Evolutionary conservation across 805 yeast genomes (phyloP).

Genomic region (Wickerhamomyces ciferrii): DNA sequence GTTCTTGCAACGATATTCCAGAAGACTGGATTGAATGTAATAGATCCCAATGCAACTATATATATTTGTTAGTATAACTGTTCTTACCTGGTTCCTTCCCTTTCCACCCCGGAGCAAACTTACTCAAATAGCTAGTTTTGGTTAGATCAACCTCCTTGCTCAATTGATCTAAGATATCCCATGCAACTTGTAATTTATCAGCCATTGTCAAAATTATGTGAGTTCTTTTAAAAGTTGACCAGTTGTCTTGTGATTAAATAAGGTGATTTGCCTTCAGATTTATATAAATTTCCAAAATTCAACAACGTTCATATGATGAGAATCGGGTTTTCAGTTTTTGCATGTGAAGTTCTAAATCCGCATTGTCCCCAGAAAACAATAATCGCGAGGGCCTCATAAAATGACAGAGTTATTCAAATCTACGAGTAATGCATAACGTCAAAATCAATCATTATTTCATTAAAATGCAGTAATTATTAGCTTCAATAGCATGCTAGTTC

Average conservation of each 20-base stretch:
- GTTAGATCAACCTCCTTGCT: conserved; percentile 11
- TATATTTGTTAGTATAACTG: background rate
- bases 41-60: conserved; percentile 50
- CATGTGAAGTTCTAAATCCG: background rate
- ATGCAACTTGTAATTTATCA: background rate
- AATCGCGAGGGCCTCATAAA: background rate
- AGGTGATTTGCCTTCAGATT: background rate
- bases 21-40: conserved; percentile 88
- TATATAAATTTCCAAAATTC: background rate
- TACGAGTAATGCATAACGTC: too few relatives aligned
- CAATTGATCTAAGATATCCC: background rate
- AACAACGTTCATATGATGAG: background rate
- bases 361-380: background rate
- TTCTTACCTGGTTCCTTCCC: background rate
- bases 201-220: background rate
- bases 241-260: background rate
- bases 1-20: conserved; percentile 92
- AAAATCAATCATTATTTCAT: too few relatives aligned
- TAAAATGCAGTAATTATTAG: too few relatives aligned
- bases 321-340: background rate
- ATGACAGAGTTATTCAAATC: background rate
- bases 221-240: too few relatives aligned
- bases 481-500: too few relatives aligned
- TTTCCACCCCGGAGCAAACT: conserved; percentile 1
- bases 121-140: conserved; percentile 15